phyloP scores from a whole-genome alignment of 257 asterid genomes.

The Eucommia ulmoides region DNA sequence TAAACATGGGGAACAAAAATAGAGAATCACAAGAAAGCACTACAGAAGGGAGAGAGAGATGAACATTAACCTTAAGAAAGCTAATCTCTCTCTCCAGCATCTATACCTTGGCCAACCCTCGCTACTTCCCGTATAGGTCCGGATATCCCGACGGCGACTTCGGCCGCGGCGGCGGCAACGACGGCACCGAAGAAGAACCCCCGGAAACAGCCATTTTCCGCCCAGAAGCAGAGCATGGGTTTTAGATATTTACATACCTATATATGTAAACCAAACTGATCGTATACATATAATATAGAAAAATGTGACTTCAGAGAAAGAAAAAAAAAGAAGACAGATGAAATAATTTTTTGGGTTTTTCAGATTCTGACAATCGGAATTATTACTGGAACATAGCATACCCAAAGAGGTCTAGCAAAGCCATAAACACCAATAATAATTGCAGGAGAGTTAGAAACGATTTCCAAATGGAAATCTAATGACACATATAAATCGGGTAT shows the following conservation, averaged over 20 bases:
- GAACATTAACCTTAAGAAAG: background rate
- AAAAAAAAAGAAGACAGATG: too few species aligned
- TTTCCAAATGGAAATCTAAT: too few species aligned
- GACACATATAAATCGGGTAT: too few species aligned
- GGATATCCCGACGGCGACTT: background rate
- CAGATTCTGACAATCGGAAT: slow-evolving; percentile 13
- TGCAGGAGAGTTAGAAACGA: slow-evolving; percentile 7
- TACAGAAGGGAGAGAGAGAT: too few species aligned
- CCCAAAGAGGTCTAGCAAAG: slow-evolving; percentile 44
- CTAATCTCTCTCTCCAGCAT: background rate
- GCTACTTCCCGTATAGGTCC: background rate
- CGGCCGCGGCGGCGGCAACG: background rate
- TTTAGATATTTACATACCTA: too few species aligned
- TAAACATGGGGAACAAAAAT: too few species aligned
- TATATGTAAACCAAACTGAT: too few species aligned
- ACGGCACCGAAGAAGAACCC: background rate
- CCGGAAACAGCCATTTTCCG: background rate
- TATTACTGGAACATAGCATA: slow-evolving; percentile 12
- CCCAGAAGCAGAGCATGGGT: too few species aligned
- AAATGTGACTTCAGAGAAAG: too few species aligned
- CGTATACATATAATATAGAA: too few species aligned
- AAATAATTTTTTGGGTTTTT: slow-evolving; percentile 11
- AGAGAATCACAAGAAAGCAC: too few species aligned
- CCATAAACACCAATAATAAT: slow-evolving; percentile 35
- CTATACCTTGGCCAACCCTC: background rate